Conservation (phyloP, 352 stramenopile genomes). For the Pythium plurisporium region DNA sequence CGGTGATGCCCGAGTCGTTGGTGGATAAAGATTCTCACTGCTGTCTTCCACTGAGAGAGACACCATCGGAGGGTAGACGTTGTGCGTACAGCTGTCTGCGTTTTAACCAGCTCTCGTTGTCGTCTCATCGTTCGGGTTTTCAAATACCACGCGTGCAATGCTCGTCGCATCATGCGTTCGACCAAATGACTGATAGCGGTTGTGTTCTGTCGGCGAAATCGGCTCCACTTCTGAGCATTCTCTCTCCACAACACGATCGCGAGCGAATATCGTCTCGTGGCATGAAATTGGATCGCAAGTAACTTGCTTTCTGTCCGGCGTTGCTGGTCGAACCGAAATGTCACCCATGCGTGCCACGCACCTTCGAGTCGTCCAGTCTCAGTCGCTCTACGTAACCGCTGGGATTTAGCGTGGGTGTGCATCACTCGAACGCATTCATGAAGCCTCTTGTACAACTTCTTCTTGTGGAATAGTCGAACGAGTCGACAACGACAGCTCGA, state of each 20-base stretch:
- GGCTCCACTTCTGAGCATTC: background rate
- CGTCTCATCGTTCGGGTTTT: background rate
- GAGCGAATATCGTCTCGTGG: background rate
- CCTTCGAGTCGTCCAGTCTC: background rate
- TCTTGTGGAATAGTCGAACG: conserved; percentile 14
- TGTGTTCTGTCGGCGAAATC: background rate
- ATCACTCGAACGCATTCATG: background rate
- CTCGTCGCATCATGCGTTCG: conserved; percentile 9
- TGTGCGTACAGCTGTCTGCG: background rate
- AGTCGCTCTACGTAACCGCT: background rate
- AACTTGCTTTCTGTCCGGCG: background rate
- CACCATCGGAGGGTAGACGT: background rate
- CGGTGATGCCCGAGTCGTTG: no score
- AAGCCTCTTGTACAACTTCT: conserved; percentile 8
- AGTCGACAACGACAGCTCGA: conserved; percentile 9
- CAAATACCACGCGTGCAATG: conserved; percentile 30
- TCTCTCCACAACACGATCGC: conserved; percentile 13
- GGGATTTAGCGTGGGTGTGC: background rate
- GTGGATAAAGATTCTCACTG: background rate
- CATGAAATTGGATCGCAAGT: conserved; percentile 6
- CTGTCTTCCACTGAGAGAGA: background rate
- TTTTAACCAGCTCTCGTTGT: background rate
- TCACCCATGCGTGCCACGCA: conserved; percentile 13
- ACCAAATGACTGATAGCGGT: conserved; percentile 34
- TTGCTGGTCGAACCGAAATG: background rate